phyloP scores from a whole-genome alignment of 768 basidiomycete genomes.

The Leccinum longicurvipes region DNA sequence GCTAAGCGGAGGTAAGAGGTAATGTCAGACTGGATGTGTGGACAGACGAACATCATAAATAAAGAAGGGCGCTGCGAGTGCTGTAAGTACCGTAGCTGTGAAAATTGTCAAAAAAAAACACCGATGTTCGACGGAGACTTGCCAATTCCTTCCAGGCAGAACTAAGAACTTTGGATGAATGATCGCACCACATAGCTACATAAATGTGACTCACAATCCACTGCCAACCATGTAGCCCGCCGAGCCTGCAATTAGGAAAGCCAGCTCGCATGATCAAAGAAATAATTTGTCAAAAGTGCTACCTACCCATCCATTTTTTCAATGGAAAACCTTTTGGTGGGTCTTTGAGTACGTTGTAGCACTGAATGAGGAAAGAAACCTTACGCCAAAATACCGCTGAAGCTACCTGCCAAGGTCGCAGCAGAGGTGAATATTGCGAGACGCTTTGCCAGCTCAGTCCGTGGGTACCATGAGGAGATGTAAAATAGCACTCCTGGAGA shows the following conservation, averaged over 20 bases:
- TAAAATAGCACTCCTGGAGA: constrained; percentile 39
- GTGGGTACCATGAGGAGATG: constrained; percentile 56
- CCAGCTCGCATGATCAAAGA: neutral
- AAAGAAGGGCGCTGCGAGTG: constrained; percentile 37
- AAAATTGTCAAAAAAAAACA: neutral
- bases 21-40: neutral
- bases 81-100: constrained; percentile 9
- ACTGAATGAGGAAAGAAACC: constrained; percentile 9
- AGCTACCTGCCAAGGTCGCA: constrained; percentile 49
- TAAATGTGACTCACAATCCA: constrained; percentile 31
- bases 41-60: constrained; percentile 46
- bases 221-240: constrained; percentile 35
- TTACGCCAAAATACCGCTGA: constrained; percentile 47
- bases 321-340: constrained; percentile 34
- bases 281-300: constrained; percentile 12
- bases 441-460: constrained; percentile 51
- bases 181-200: too few relatives aligned
- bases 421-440: constrained; percentile 58
- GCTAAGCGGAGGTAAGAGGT: constrained; percentile 3
- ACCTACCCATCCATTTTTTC: constrained; percentile 33
- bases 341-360: neutral
- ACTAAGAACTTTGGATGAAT: constrained; percentile 18
- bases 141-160: constrained; percentile 29
- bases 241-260: constrained; percentile 13
- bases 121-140: neutral